Conservation (phyloP, 768 basidiomycete species). For the Lactarius psammicola region DNA sequence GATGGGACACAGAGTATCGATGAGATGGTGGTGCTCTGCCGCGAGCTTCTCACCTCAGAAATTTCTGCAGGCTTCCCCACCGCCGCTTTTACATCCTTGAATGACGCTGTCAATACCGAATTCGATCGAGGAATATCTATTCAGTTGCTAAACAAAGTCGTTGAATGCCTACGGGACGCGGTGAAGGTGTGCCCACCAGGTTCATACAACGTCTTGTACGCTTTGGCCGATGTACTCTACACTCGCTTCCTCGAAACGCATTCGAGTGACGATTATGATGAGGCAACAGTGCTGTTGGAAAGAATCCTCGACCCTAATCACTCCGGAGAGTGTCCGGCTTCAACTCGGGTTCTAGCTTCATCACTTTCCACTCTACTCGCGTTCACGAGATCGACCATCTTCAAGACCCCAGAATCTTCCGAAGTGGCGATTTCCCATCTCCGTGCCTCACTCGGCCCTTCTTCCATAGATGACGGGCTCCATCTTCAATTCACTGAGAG, state of each 20-base stretch:
- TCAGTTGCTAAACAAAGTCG: neutral
- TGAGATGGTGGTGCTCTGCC: no score
- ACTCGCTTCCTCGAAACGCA: neutral
- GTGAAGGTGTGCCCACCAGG: neutral
- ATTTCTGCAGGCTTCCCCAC: no score
- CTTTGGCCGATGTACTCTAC: constrained; percentile 1
- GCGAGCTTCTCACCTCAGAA: no score
- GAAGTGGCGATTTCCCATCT: constrained; percentile 9
- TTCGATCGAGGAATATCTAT: neutral
- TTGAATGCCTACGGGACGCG: constrained; percentile 2
- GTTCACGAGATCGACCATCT: neutral
- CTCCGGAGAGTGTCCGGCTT: neutral
- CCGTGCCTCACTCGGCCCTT: neutral
- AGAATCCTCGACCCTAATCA: neutral
- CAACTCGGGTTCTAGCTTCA: neutral
- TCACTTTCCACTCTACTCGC: neutral
- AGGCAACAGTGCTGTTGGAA: neutral
- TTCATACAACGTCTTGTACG: neutral
- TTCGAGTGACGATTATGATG: neutral
- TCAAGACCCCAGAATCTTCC: neutral
- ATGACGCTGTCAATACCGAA: neutral
- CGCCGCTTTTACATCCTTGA: neutral
- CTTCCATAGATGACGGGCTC: neutral
- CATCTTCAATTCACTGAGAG: neutral
- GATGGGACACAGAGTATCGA: no score